Evolutionary conservation across 2,329 filamentous ascomycete species (phyloP), one percentile per base, ranked within the genome.

Genomic region (Venturiaceae sp.): DNA sequence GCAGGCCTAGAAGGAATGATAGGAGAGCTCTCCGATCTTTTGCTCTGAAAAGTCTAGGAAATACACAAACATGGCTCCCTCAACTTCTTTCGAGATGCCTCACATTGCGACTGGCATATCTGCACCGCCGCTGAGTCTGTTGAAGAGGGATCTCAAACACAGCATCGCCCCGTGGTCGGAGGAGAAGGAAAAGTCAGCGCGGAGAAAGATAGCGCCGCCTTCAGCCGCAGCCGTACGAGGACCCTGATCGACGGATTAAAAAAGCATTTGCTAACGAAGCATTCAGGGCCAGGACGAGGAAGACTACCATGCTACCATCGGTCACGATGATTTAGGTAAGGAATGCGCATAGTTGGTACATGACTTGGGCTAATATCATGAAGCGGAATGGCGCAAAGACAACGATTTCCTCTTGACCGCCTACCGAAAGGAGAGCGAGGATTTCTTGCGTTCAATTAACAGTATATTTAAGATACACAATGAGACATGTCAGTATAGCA

Each of bases 351-450:
- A 21, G 3, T 21, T 44, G 7, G 13, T 4, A 6, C n/a, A n/a
- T n/a, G 3, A 21, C 11, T 19, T 5, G 8, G 3, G 19, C 39
- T 44, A 21, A 44, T 21, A 44, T 44, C n/a, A 8, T 44, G n/a
- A 44, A 23, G 54, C 53, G 16, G 23, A 60, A 16, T 60, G 59
- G 59, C 59, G 61, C 23, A 46, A 55, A 66, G 86, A 89, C 71
- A 90, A 89, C 65, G 83, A 84, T 62, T 86, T 83, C 73, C 88
- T 90, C 60, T 77, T 76, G 58, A 80, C 79, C 28, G 83, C 84
- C 61, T 90, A 89, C 71, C 80, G 86, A 0, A 81, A 82, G 1
- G 77, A 21, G 9, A 44, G 39, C n/a, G 5, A 44, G 3, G n/a
- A 44, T 21, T 44, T 7, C 23, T 5, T 44, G 19, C 39, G n/a